These are phyloP conservation scores for Xylaria sp. DNA, from an alignment of 495 filamentous ascomycete genomes.

Conservation along the genomic window DNA sequence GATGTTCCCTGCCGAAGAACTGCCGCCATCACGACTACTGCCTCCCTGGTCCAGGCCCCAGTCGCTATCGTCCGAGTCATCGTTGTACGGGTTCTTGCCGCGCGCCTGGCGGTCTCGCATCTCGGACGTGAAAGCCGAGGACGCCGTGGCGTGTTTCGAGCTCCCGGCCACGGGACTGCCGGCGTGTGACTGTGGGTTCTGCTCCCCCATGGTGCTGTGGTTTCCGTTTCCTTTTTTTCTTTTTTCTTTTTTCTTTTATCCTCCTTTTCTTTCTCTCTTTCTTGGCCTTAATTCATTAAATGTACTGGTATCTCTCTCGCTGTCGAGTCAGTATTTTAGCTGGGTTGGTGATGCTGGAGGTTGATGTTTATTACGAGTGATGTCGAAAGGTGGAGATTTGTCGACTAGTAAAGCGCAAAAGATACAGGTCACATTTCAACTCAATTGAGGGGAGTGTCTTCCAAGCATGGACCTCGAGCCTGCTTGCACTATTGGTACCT, in stretches of 20 bases:
- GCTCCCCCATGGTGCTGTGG: background rate
- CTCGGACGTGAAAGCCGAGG: slow-evolving; percentile 40
- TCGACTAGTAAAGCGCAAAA: background rate
- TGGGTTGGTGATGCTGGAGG: background rate
- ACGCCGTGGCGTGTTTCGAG: slow-evolving; percentile 2
- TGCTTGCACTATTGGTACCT: background rate
- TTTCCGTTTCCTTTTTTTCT: background rate
- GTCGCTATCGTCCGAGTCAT: slow-evolving; percentile 37
- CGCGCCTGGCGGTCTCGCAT: slow-evolving; percentile 62
- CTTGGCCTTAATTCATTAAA: background rate
- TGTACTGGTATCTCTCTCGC: background rate
- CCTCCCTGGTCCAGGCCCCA: slow-evolving; percentile 24
- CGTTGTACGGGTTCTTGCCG: slow-evolving; percentile 56
- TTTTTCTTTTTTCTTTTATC: background rate
- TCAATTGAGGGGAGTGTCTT: background rate
- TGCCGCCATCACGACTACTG: background rate
- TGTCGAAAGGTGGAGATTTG: slow-evolving; percentile 13
- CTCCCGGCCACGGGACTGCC: background rate
- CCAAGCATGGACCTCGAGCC: background rate
- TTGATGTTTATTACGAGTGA: background rate
- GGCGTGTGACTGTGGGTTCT: background rate
- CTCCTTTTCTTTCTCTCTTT: background rate
- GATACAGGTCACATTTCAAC: slow-evolving; percentile 12
- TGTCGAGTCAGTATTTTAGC: background rate
- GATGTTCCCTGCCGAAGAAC: background rate